These are phyloP conservation scores for Penicillium robsamsonii DNA, from an alignment of 495 filamentous ascomycete genomes.

Conservation along the genomic window DNA sequence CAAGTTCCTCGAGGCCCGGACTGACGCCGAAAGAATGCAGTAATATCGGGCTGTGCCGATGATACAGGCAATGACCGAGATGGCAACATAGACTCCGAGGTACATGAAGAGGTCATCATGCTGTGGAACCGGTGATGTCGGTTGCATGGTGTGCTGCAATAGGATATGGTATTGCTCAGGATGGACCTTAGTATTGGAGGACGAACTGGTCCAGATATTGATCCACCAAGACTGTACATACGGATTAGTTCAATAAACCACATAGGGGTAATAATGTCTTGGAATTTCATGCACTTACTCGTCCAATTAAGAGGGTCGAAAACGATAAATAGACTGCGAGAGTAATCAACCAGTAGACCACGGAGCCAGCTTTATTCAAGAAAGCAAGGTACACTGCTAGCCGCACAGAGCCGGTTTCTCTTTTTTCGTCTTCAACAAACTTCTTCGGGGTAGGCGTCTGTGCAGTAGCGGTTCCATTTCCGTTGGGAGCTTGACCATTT, in stretches of 20 bases:
- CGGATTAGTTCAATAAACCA: neutral
- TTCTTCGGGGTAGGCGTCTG: conserved; percentile 51
- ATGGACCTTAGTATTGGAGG: conserved; percentile 22
- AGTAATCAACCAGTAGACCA: conserved; percentile 16
- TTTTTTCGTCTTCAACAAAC: conserved; percentile 72
- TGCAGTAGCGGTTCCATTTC: conserved; percentile 18
- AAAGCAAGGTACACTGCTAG: conserved; percentile 62
- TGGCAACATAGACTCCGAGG: conserved; percentile 62
- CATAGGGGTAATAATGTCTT: neutral
- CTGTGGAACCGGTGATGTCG: neutral
- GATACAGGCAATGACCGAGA: conserved; percentile 57
- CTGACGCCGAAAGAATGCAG: conserved; percentile 49
- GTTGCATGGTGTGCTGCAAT: conserved; percentile 23
- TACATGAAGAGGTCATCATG: conserved; percentile 53
- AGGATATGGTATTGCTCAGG: conserved; percentile 19
- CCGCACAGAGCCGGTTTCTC: conserved; percentile 64
- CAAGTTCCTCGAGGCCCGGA: conserved; percentile 61
- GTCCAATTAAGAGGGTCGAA: conserved; percentile 34
- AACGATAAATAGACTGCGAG: conserved; percentile 15
- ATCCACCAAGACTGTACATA: conserved; percentile 63
- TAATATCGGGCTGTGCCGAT: conserved; percentile 57
- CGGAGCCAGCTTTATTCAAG: conserved; percentile 62
- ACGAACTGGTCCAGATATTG: conserved; percentile 58
- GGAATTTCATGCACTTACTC: conserved; percentile 21
- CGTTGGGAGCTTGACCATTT: conserved; percentile 32